Percentiles rank a stretch among this genome's conserved stretches.
Conservation (phyloP, 164 flowering plant species). For the Kingdonia uniflora region DNA sequence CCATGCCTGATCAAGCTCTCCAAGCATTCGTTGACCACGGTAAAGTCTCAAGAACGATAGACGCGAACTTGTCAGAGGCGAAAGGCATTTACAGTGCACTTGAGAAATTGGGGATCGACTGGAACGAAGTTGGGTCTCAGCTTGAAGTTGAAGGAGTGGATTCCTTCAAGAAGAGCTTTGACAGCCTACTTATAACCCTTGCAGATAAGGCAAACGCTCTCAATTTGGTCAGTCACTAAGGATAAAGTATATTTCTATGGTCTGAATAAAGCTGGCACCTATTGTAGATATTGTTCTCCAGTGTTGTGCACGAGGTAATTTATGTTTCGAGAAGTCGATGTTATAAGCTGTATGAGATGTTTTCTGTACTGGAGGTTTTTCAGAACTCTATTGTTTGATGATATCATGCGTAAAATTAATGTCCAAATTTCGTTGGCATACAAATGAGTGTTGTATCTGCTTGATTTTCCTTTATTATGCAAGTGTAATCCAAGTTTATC, state of each 20-base stretch:
- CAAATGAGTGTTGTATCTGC: too few relatives aligned
- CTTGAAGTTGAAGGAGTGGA: slow-evolving; percentile 93
- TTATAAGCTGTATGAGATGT: neutral
- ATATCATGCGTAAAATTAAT: too few relatives aligned
- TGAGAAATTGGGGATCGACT: slow-evolving; percentile 87
- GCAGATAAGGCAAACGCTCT: slow-evolving; percentile 86
- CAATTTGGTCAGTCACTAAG: slow-evolving; percentile 52
- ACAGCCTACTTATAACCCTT: slow-evolving; percentile 76
- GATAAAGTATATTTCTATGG: neutral
- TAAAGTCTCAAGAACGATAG: slow-evolving; percentile 76
- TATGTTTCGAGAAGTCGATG: neutral
- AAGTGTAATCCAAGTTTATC: too few relatives aligned
- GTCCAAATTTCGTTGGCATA: too few relatives aligned
- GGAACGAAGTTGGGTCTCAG: slow-evolving; percentile 69
- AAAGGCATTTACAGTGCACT: slow-evolving; percentile 89
- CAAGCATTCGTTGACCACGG: slow-evolving; percentile 92
- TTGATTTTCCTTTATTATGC: too few relatives aligned
- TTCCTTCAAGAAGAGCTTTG: slow-evolving; percentile 90
- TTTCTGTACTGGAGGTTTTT: too few relatives aligned
- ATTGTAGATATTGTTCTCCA: too few relatives aligned
- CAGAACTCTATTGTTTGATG: too few relatives aligned
- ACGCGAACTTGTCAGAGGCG: slow-evolving; percentile 72
- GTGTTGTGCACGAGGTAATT: too few relatives aligned
- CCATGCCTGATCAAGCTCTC: slow-evolving; percentile 99
- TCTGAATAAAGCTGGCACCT: slow-evolving; percentile 8